Evolutionary conservation across 176 grass and related monocot species (phyloP).

Genomic region (Musa beccarii): DNA sequence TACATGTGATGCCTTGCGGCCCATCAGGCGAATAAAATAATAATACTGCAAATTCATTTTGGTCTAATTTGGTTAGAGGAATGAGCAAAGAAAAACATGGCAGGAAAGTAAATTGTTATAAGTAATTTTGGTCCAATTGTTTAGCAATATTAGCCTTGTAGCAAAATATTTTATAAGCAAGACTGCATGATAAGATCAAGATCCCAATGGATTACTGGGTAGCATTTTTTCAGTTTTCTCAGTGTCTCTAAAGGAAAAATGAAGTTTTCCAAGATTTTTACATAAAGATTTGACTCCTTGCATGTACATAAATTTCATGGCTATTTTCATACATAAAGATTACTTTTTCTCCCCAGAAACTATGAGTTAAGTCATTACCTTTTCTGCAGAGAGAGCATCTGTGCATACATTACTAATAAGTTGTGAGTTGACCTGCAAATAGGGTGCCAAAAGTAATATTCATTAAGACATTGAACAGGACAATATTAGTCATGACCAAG

Average conservation of each 20-base stretch:
- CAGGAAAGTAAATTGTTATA: neutral
- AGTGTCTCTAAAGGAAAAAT: neutral
- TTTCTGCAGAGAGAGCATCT: conserved; percentile 95
- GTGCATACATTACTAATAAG: conserved; percentile 98
- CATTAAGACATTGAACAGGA: neutral
- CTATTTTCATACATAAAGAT: no score
- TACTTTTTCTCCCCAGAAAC: neutral
- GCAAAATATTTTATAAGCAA: neutral
- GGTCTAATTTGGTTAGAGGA: neutral
- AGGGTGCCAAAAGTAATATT: neutral
- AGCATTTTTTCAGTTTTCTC: neutral
- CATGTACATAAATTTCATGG: no score
- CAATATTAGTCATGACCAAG: neutral
- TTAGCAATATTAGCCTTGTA: neutral
- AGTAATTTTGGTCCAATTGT: neutral
- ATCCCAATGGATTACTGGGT: neutral
- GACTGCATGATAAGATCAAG: neutral
- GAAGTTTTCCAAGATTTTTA: no score
- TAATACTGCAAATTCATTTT: conserved; percentile 57
- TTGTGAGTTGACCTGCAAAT: conserved; percentile 84
- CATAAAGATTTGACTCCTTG: no score
- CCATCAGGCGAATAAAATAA: conserved; percentile 98
- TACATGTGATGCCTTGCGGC: conserved; percentile 96
- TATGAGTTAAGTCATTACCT: conserved; percentile 37
- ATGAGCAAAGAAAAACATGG: neutral